Percentiles rank a stretch among this genome's conserved stretches.
Evolutionary conservation across 2,329 filamentous ascomycete genomes (phyloP).

Genomic region (Aspergillus brunneoviolaceus): DNA sequence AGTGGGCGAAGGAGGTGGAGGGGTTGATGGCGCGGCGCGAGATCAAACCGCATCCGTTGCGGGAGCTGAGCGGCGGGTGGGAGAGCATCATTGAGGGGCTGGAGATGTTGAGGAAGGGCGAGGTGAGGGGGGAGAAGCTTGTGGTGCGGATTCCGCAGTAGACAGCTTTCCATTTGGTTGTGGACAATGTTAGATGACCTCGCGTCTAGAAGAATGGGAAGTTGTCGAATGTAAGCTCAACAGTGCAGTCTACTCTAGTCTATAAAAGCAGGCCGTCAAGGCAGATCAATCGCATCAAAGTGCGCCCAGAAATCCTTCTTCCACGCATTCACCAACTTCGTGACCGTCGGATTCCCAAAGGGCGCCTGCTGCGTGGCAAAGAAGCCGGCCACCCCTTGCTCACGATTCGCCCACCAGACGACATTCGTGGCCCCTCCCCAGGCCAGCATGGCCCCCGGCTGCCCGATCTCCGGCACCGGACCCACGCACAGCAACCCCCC

Average conservation of each 20-base stretch:
- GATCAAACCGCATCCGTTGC: background rate
- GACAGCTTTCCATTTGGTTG: too few relatives aligned
- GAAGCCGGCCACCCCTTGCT: constrained; percentile 6
- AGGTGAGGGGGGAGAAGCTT: background rate
- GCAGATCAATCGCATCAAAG: background rate
- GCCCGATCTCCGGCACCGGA: constrained; percentile 2
- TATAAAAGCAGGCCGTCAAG: background rate
- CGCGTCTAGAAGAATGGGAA: too few relatives aligned
- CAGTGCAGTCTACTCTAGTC: too few relatives aligned
- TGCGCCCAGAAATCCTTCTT: constrained; percentile 10
- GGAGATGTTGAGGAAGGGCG: background rate
- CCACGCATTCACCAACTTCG: constrained; percentile 9
- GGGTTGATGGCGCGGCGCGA: background rate
- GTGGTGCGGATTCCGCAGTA: background rate
- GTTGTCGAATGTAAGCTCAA: too few relatives aligned
- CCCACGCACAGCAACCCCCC: background rate
- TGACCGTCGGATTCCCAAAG: constrained; percentile 9
- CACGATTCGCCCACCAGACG: constrained; percentile 8
- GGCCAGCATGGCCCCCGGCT: constrained; percentile 4
- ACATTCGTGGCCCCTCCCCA: constrained; percentile 12
- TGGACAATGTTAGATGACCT: too few relatives aligned
- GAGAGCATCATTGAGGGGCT: background rate
- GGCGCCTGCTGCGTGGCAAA: constrained; percentile 12
- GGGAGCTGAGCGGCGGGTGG: background rate
- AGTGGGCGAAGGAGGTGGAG: background rate